Evolutionary conservation across 257 asterid species (phyloP).

Genomic region (Sherardia arvensis): DNA sequence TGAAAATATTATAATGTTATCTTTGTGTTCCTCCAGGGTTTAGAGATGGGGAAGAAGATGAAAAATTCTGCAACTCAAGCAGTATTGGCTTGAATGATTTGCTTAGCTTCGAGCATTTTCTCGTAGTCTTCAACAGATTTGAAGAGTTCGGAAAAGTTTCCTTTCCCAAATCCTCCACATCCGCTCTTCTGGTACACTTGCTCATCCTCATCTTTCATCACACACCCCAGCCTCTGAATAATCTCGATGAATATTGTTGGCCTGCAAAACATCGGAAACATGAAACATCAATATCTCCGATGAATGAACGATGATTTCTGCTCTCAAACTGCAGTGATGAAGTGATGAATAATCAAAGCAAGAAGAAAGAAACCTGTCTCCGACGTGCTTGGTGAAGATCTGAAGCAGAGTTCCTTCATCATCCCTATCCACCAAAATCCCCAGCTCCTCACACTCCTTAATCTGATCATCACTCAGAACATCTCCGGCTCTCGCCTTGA

Average conservation of each 20-base stretch:
- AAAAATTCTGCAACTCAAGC: constrained; percentile 4
- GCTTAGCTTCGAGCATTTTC: constrained; percentile 79
- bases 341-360: neutral
- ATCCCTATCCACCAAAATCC: constrained; percentile 89
- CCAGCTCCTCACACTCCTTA: constrained; percentile 79
- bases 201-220: constrained; percentile 64
- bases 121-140: constrained; percentile 82
- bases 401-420: constrained; percentile 97
- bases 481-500: constrained; percentile 67
- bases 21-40: no score
- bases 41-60: no score
- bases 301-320: no score
- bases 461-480: constrained; percentile 69
- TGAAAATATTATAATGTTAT: no score
- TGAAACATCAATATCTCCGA: no score
- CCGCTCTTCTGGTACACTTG: constrained; percentile 78
- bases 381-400: constrained; percentile 91
- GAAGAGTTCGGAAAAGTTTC: constrained; percentile 89
- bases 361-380: constrained; percentile 57
- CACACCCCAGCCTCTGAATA: constrained; percentile 89
- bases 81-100: constrained; percentile 20
- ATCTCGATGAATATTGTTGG: constrained; percentile 91
- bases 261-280: constrained; percentile 25
- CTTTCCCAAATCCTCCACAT: constrained; percentile 99
- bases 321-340: neutral